Evolutionary conservation across 2,329 filamentous ascomycete genomes (phyloP), one percentile per base, ranked within the genome.

Genomic region (Emmonsia crescens): DNA sequence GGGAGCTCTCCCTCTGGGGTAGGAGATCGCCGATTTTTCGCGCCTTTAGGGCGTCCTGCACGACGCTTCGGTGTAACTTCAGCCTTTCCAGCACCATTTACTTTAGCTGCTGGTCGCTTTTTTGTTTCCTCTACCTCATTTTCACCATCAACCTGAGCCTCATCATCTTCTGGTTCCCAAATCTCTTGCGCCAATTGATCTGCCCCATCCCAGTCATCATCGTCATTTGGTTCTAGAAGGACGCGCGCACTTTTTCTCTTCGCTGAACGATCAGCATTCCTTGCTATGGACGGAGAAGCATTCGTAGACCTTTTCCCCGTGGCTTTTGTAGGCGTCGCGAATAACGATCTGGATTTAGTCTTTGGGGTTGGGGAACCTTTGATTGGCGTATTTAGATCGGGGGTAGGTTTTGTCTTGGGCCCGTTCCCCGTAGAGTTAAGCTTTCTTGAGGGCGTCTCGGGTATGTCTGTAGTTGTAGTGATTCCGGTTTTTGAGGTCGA

Each of bases 1-100:
- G 92, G 89, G 1, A 97, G 81, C 68, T 96, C 84, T 59, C 85
- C 83, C 21, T 93, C 90, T 2, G 91, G 91, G 5, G 89, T 91
- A 1, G 89, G 89, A 6, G 89, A 90, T 61, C 84, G 85, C 68
- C 85, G 83, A 65, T 83, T 82, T 68, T 75, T 77, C 61, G 74
- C 78, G 62, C 79, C 79, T 66, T 83, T 85, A 0, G 84, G 83
- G 69, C 82, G 73, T 68, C 33, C 70, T 70, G 38, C 71, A 68
- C 65, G 65, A 64, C 66, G 66, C 68, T 66, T 62, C 63, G 54
- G 68, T 64, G 21, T 70, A 14, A 60, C 63, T 62, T 70, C 61
- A 3, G 67, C 66, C 19, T 64, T 64, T 40, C 67, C 67, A 19
- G 63, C 64, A 9, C 68, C 70, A n/a, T 71, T 71, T 9, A 63